Base-by-base conservation (phyloP, 352 stramenopile genomes). In the Globisporangium uncinulatum region DNA sequence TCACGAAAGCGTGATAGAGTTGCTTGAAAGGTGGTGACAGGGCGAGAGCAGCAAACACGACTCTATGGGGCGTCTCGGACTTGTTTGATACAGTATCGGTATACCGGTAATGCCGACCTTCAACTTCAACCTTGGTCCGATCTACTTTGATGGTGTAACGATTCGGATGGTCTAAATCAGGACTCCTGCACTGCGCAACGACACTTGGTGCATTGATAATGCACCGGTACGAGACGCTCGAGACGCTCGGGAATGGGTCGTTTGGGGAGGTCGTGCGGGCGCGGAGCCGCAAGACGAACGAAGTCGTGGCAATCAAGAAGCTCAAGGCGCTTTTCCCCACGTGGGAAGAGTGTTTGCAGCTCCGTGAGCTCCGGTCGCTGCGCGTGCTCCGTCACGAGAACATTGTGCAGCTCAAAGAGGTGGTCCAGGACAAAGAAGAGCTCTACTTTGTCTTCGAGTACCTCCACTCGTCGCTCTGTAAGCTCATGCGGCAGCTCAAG, bases 261-360 rank as follows among this genome's bases (percentile, higher is more conserved):
- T 98, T 97, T 60, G 92, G 94, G 8, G 90, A 94, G 42, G 95
- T 98, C 20, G 73, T 89, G 20, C 94, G 94, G 57, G 94, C 94
- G 14, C 79, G 92, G 15, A 98, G 87, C 66, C 76, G 86, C 44
- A 89, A 95, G 63, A 97, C 87, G 7, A 82, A 90, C 32, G 94
- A 98, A 57, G 69, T 95, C 31, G 87, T 94, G 17, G 85, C 83
- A 13, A 85, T 94, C 62, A 94, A 94, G 65, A 92, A 92, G 65
- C 84, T 93, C 44, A 94, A 94, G 53, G 68, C 76, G 31, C 44
- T 87, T 32, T 94, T 89, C 51, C 74, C 79, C 15, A 86, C 79
- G 20, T 94, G 83, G 81, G 83, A 94, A 46, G 79, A 88, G 60
- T 92, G 81, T 69, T 74, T 94, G 9, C 78, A 92, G 54, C 67